Evolutionary conservation across 2,329 filamentous ascomycete species (phyloP).

Genomic region (Grosmannia serpens): DNA sequence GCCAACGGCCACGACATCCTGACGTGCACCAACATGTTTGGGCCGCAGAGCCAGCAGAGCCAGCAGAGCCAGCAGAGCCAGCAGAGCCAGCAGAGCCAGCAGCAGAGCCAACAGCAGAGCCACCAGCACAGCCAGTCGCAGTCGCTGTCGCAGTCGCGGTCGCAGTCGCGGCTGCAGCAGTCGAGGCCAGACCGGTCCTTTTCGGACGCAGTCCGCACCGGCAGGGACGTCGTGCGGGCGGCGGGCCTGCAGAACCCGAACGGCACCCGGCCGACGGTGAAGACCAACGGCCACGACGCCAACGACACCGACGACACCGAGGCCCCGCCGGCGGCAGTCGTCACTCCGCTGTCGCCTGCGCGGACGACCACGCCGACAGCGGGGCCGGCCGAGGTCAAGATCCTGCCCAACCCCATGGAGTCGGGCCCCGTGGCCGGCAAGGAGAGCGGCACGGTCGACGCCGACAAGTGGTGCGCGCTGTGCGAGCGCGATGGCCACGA

Average conservation of each 20-base stretch:
- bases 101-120: not conserved
- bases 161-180: too few species aligned
- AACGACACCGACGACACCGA: conserved; percentile 27
- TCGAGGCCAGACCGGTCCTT: too few species aligned
- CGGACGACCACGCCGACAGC: conserved; percentile 29
- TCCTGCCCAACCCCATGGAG: conserved; percentile 51
- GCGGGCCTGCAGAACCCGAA: not conserved
- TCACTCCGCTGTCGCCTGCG: conserved; percentile 20
- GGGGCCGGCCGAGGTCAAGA: conserved; percentile 30
- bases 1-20: conserved; percentile 85
- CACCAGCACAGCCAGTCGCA: not conserved
- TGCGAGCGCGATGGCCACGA: conserved; percentile 95
- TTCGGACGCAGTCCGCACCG: not conserved
- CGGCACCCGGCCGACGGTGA: not conserved
- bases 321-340: conserved; percentile 11
- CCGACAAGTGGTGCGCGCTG: conserved; percentile 89
- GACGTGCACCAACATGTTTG: conserved; percentile 84
- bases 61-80: too few species aligned
- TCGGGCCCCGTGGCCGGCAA: conserved; percentile 64
- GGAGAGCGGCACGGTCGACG: conserved; percentile 65
- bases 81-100: conserved; percentile 10
- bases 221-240: not conserved
- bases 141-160: not conserved
- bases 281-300: conserved; percentile 8
- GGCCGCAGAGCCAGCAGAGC: conserved; percentile 2